Evolutionary conservation across 2,329 filamentous ascomycete genomes (phyloP).

Genomic region (Bimuria novae-zelandiae): DNA sequence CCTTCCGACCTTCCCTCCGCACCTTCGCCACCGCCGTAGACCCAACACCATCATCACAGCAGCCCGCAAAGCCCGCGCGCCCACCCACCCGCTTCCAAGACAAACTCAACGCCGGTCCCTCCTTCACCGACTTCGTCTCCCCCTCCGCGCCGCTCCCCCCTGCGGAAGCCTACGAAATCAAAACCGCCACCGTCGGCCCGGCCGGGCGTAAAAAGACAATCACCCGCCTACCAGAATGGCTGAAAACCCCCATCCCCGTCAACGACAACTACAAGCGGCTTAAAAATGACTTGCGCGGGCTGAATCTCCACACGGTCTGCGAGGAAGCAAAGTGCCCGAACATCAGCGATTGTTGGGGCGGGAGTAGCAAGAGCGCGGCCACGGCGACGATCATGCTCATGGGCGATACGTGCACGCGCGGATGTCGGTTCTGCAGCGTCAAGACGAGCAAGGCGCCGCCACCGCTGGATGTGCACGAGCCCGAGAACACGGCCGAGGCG

Average conservation of each 20-base stretch:
- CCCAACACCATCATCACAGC: slow-evolving; percentile 19
- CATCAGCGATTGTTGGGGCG: slow-evolving; percentile 98
- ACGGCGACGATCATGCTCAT: slow-evolving; percentile 99
- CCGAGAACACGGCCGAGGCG: slow-evolving; percentile 94
- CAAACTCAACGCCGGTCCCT: slow-evolving; percentile 66
- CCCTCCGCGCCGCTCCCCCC: slow-evolving; percentile 48
- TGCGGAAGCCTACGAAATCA: slow-evolving; percentile 63
- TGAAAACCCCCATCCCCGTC: slow-evolving; percentile 92
- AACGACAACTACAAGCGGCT: slow-evolving; percentile 91
- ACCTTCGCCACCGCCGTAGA: slow-evolving; percentile 43
- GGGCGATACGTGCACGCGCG: slow-evolving; percentile 96
- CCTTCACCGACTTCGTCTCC: slow-evolving; percentile 66
- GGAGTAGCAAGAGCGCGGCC: slow-evolving; percentile 81
- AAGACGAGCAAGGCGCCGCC: slow-evolving; percentile 80
- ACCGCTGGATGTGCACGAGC: slow-evolving; percentile 91
- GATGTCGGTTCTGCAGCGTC: slow-evolving; percentile 95
- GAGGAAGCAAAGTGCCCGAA: slow-evolving; percentile 98
- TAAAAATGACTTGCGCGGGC: slow-evolving; percentile 86
- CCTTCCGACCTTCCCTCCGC: slow-evolving; percentile 20
- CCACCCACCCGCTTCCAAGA: slow-evolving; percentile 63
- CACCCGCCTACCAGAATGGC: slow-evolving; percentile 84
- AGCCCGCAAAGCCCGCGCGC: slow-evolving; percentile 40
- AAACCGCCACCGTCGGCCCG: slow-evolving; percentile 65
- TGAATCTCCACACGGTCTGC: slow-evolving; percentile 93
- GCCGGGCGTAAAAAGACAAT: slow-evolving; percentile 67